phyloP scores from a whole-genome alignment of 2,329 filamentous ascomycete species.

The Tolypocladium ophioglossoides region DNA sequence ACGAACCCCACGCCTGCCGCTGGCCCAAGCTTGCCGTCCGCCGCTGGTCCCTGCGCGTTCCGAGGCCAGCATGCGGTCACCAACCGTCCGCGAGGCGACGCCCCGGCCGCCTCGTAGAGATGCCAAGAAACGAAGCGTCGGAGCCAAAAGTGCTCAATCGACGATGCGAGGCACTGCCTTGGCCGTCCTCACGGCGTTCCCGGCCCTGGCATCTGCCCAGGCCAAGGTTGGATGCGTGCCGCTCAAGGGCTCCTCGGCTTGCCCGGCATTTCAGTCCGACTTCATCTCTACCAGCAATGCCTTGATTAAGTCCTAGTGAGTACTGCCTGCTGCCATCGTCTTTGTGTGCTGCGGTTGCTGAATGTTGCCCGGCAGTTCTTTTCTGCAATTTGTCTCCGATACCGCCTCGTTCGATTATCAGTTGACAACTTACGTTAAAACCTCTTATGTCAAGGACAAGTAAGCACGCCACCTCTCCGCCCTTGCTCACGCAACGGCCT shows the following conservation, averaged over 20 bases:
- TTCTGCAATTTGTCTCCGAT: slow-evolving; percentile 72
- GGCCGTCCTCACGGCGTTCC: slow-evolving; percentile 14
- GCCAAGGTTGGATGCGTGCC: slow-evolving; percentile 44
- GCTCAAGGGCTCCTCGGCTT: slow-evolving; percentile 57
- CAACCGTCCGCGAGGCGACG: neutral
- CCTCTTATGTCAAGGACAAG: slow-evolving; percentile 68
- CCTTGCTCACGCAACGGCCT: neutral
- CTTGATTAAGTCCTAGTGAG: slow-evolving; percentile 55
- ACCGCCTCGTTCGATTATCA: slow-evolving; percentile 66
- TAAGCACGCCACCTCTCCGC: slow-evolving; percentile 32
- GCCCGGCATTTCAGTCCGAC: slow-evolving; percentile 60
- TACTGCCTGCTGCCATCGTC: slow-evolving; percentile 8
- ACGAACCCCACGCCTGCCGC: neutral
- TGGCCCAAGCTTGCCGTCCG: neutral
- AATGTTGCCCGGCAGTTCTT: slow-evolving; percentile 48
- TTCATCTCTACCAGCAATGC: slow-evolving; percentile 56
- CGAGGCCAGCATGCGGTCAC: neutral
- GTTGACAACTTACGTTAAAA: slow-evolving; percentile 61
- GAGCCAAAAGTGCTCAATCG: neutral
- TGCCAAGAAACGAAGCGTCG: neutral
- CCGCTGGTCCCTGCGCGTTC: neutral
- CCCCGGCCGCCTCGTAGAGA: neutral
- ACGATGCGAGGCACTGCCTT: slow-evolving; percentile 5
- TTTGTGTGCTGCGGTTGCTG: neutral
- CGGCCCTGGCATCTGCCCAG: slow-evolving; percentile 26